These are phyloP conservation scores for Cetradonia linearis DNA, from an alignment of 495 filamentous ascomycete species.

Conservation along the genomic window DNA sequence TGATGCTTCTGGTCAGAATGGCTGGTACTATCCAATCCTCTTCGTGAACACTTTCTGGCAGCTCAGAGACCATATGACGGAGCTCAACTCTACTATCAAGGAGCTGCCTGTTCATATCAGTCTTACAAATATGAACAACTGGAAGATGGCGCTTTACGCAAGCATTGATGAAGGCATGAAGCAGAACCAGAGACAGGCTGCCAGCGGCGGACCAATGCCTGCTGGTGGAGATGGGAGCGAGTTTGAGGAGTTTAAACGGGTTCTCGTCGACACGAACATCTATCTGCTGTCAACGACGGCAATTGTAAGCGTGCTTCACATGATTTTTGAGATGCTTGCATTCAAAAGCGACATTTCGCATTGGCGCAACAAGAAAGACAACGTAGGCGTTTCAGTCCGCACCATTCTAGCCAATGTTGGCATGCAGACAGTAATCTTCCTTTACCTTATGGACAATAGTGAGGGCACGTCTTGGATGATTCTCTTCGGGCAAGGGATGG, in stretches of 20 bases:
- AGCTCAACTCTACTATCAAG: constrained; percentile 85
- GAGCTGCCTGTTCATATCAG: constrained; percentile 74
- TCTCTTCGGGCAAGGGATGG: constrained; percentile 80
- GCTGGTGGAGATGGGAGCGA: constrained; percentile 67
- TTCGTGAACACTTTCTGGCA: constrained; percentile 98
- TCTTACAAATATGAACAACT: constrained; percentile 70
- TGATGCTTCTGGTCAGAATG: constrained; percentile 74
- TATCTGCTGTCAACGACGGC: constrained; percentile 78
- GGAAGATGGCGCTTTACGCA: constrained; percentile 81
- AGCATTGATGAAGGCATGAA: constrained; percentile 81
- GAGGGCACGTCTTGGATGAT: constrained; percentile 99
- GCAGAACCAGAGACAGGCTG: constrained; percentile 62
- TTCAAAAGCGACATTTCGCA: constrained; percentile 97
- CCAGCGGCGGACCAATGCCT: constrained; percentile 51
- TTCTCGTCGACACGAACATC: constrained; percentile 87
- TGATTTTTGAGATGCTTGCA: constrained; percentile 89
- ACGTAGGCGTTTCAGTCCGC: constrained; percentile 87
- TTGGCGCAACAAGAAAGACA: constrained; percentile 99
- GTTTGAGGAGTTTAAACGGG: constrained; percentile 91
- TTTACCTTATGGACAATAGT: constrained; percentile 96
- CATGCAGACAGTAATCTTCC: constrained; percentile 93
- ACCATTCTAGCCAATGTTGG: constrained; percentile 96
- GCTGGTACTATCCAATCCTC: constrained; percentile 92
- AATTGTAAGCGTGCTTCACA: constrained; percentile 78
- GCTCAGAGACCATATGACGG: constrained; percentile 77